A percentile compares a stretch with the other conserved stretches of the same genome.
Conservation (phyloP, 768 basidiomycete species). For the Fomitopsis serialis region DNA sequence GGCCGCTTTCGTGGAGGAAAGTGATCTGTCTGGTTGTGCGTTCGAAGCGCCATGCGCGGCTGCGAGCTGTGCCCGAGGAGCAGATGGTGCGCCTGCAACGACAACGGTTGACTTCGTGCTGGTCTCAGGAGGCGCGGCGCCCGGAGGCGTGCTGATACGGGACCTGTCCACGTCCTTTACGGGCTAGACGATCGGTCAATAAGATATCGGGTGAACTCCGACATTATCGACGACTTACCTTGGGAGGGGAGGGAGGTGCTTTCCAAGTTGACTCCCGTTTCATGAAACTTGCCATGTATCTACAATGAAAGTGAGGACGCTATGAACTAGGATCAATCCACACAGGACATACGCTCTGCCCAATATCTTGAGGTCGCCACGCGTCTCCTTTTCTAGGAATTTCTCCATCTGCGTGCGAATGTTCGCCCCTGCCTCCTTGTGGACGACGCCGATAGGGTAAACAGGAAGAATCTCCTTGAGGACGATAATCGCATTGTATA, state of each 20-base stretch:
- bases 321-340: not conserved
- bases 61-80: constrained; percentile 50
- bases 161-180: constrained; percentile 8
- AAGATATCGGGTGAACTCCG: not conserved
- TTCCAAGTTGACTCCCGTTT: constrained; percentile 61
- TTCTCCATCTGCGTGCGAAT: constrained; percentile 60
- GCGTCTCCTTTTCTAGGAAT: constrained; percentile 69
- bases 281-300: constrained; percentile 72
- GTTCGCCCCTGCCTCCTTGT: constrained; percentile 43
- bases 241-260: no score
- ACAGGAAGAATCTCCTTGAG: constrained; percentile 87
- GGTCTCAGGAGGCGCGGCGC: constrained; percentile 6
- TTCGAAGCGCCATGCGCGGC: constrained; percentile 21
- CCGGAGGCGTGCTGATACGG: constrained; percentile 6
- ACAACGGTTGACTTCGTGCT: constrained; percentile 9
- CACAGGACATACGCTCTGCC: constrained; percentile 57
- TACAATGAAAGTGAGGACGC: constrained; percentile 20
- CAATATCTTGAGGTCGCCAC: constrained; percentile 80
- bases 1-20: constrained; percentile 45
- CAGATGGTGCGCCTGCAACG: constrained; percentile 37
- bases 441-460: constrained; percentile 70
- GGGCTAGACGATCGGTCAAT: not conserved
- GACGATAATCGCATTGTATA: constrained; percentile 94
- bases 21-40: constrained; percentile 23
- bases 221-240: no score